phyloP scores from a whole-genome alignment of 1,139 yeast genomes.

The Yamadazyma sp. region DNA sequence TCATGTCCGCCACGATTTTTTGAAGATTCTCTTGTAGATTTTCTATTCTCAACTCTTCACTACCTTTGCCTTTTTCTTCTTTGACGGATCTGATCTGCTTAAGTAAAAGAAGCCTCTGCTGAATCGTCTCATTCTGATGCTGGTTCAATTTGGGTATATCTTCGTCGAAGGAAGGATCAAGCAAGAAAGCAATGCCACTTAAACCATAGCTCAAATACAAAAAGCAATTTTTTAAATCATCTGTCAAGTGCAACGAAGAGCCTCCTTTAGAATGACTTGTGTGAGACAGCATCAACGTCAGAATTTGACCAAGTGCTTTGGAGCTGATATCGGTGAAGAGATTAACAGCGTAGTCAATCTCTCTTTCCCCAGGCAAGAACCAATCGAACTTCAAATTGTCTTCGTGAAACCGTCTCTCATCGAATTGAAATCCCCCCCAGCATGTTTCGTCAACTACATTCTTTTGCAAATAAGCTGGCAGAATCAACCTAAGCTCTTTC shows the following conservation, averaged over 20 bases:
- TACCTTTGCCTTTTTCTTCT: conserved; percentile 24
- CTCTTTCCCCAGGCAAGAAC: conserved; percentile 66
- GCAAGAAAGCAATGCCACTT: conserved; percentile 73
- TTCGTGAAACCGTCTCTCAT: conserved; percentile 34
- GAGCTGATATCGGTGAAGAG: conserved; percentile 54
- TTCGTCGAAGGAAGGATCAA: conserved; percentile 66
- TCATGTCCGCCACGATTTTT: conserved; percentile 41
- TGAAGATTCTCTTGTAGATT: conserved; percentile 38
- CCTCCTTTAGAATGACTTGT: conserved; percentile 20
- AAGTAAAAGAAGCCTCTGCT: conserved; percentile 33
- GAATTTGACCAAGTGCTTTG: conserved; percentile 44
- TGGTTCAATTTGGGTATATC: conserved; percentile 40
- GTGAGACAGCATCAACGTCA: conserved; percentile 32
- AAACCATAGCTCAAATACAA: conserved; percentile 59
- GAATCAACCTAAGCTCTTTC: conserved; percentile 53
- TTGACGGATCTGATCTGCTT: conserved; percentile 30
- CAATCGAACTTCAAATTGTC: conserved; percentile 62
- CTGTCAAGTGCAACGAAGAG: conserved; percentile 31
- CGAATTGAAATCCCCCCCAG: conserved; percentile 76
- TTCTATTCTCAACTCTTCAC: conserved; percentile 29
- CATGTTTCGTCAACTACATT: conserved; percentile 48
- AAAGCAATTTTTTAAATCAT: conserved; percentile 56
- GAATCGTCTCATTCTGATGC: conserved; percentile 35
- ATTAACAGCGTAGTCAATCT: conserved; percentile 61
- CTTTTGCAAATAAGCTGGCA: conserved; percentile 32